These are phyloP conservation scores for Pseudomassariella vexata DNA, from an alignment of 2,329 filamentous ascomycete genomes.

Conservation along the genomic window DNA sequence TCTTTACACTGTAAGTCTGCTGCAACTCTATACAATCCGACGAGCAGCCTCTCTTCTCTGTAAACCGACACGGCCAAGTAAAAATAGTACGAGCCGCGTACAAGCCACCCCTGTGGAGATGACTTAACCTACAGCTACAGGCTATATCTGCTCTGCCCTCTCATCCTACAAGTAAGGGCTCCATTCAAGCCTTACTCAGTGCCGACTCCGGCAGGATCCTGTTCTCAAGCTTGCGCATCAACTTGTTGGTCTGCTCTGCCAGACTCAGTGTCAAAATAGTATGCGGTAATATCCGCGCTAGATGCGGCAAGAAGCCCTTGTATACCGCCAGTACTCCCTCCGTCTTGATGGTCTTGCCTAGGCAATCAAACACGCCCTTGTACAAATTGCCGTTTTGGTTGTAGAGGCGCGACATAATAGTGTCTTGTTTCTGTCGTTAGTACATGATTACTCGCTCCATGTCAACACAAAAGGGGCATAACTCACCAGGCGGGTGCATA, in stretches of 20 bases:
- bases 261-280: conserved; percentile 89
- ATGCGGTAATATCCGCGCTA: conserved; percentile 90
- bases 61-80: too few species aligned
- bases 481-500: conserved; percentile 89
- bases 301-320: conserved; percentile 93
- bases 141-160: too few species aligned
- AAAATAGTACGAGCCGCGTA: too few species aligned
- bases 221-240: conserved; percentile 73
- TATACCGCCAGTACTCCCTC: conserved; percentile 92
- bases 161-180: too few species aligned
- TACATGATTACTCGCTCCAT: background rate
- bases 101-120: too few species aligned
- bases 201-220: conserved; percentile 40
- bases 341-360: conserved; percentile 83
- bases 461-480: background rate
- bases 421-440: conserved; percentile 50
- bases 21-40: too few species aligned
- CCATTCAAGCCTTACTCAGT: conserved; percentile 22
- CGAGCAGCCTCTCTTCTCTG: too few species aligned
- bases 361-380: conserved; percentile 83
- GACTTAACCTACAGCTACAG: too few species aligned
- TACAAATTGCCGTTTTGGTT: conserved; percentile 99
- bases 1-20: too few species aligned
- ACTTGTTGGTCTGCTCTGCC: conserved; percentile 95
- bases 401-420: conserved; percentile 97